Percentiles rank a stretch among this genome's conserved stretches.
Conservation (phyloP, 352 stramenopile genomes). For the Phytopythium oedochilum region DNA sequence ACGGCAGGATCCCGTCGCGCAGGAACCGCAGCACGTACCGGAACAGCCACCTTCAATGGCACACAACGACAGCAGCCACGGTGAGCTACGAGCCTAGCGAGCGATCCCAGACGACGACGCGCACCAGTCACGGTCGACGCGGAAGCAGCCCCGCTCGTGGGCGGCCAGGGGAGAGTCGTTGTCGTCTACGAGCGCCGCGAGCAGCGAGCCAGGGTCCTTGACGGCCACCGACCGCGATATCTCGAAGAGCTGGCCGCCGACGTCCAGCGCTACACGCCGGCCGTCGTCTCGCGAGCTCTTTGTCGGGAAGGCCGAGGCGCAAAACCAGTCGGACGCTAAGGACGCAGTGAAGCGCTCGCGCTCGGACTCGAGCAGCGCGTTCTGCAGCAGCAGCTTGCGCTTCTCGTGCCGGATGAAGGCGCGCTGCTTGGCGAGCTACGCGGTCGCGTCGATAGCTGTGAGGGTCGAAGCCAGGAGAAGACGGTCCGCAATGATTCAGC, state of each 20-base stretch:
- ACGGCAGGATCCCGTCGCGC: slow-evolving; percentile 64
- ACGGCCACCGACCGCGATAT: slow-evolving; percentile 38
- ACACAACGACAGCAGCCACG: neutral
- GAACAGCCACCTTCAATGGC: slow-evolving; percentile 49
- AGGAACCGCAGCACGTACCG: slow-evolving; percentile 76
- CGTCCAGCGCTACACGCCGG: slow-evolving; percentile 51
- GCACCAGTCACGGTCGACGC: slow-evolving; percentile 68
- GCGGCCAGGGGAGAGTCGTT: slow-evolving; percentile 46
- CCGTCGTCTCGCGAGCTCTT: slow-evolving; percentile 14
- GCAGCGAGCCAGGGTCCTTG: slow-evolving; percentile 55
- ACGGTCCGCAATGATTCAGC: neutral
- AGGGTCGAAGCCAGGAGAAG: neutral
- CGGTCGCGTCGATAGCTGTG: neutral
- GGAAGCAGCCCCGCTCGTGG: slow-evolving; percentile 68
- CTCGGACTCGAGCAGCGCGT: slow-evolving; percentile 69
- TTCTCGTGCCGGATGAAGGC: slow-evolving; percentile 79
- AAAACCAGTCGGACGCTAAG: slow-evolving; percentile 74
- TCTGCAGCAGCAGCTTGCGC: slow-evolving; percentile 67
- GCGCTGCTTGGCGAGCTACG: slow-evolving; percentile 61
- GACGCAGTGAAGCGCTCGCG: slow-evolving; percentile 71
- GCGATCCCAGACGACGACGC: neutral
- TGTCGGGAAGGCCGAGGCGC: slow-evolving; percentile 39
- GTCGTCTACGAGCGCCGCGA: slow-evolving; percentile 59
- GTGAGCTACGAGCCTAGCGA: neutral
- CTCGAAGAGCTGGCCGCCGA: slow-evolving; percentile 73